Evolutionary conservation across 148 eudicot species (phyloP), one percentile per base, ranked within the genome.

Genomic region (Silene latifolia): DNA sequence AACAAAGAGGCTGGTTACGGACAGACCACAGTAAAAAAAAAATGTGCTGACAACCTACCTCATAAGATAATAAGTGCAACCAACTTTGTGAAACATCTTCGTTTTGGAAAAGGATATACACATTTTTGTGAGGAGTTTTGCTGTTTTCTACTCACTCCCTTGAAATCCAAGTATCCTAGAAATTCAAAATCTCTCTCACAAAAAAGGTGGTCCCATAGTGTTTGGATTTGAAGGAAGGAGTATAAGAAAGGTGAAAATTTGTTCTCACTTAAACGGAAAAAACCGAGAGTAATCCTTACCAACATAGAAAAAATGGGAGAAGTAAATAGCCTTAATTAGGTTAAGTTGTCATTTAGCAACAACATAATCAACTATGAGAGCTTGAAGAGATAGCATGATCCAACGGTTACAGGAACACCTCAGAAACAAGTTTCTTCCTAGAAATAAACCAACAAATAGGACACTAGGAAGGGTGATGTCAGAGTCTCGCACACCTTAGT

Each of bases 401-500:
- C 48, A 61, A 32, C 1, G 18, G 21, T 24, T 17, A 44, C 35
- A 27, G 32, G 17, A n/a, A 21, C 12, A 47, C 1, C 7, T 13
- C 19, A 61, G 46, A 20, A 13, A 35, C 17, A 23, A 39, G n/a
- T 54, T 11, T 14, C n/a, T 59, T 18, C 29, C 32, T 21, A 12
- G 10, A 44, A 4, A 44, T 51, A 47, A 69, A 47, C 74, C n/a
- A 63, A 8, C 74, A 67, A 23, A 19, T 39, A 74, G 8, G 27
- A 29, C 25, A 25, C 39, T 59, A 47, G 48, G 15, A 23, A 25
- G 53, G 48, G 64, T 24, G 65, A 11, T 6, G 13, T 58, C 64
- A 69, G 32, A 27, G 44, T 27, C 27, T 35, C 61, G 64, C 69
- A 23, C 83, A 94, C 98, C 97, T 95, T 95, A 51, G 92, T 92